Base-by-base conservation (phyloP, 139 green algal genomes). In the Chlorella vulgaris region DNA sequence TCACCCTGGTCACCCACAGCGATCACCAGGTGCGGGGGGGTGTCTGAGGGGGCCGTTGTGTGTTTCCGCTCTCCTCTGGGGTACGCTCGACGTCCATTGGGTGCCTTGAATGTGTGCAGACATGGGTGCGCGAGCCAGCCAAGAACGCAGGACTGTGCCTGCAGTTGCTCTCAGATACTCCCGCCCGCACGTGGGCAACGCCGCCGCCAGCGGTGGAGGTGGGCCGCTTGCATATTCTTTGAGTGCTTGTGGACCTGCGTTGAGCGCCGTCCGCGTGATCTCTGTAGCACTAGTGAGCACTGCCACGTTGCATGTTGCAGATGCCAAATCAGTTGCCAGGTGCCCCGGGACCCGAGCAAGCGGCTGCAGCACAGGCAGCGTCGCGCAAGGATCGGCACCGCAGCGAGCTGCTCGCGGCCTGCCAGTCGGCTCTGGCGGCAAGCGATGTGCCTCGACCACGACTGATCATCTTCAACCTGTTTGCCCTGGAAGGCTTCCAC, bases 401-500 rank as follows among this genome's bases (percentile, higher is more conserved):
- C 2, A 50, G 68, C 31, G 77, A 69, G 21, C n/a, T 69, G n/a
- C 28, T 69, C 10, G 36, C 77, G 2, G 77, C 77, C 24, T 83
- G 77, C 38, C 10, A 53, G 31, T 1, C 19, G 33, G 71, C 53
- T 10, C 31, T 79, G 2, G 51, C 21, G 2, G n/a, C n/a, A 13
- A 62, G 47, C 43, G 7, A 19, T 31, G 18, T 7, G 65, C 65
- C 1, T 10, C 24, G 29, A 7, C 28, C 4, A n/a, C 74, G 76
- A 39, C 61, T 88, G 5, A 39, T 90, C 28, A 42, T 91, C 7
- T 90, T 91, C 80, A 93, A 92, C 60, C 80, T 93, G 40, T 93
- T 93, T 77, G 71, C 86, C 0, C 75, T 92, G 40, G 89, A 94
- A 69, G 90, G 73, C 29, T 93, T 87, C 66, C 83, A 89, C 81